Evolutionary conservation across 129 eudicot species (phyloP).

Genomic region (Oenanthe sinensis): DNA sequence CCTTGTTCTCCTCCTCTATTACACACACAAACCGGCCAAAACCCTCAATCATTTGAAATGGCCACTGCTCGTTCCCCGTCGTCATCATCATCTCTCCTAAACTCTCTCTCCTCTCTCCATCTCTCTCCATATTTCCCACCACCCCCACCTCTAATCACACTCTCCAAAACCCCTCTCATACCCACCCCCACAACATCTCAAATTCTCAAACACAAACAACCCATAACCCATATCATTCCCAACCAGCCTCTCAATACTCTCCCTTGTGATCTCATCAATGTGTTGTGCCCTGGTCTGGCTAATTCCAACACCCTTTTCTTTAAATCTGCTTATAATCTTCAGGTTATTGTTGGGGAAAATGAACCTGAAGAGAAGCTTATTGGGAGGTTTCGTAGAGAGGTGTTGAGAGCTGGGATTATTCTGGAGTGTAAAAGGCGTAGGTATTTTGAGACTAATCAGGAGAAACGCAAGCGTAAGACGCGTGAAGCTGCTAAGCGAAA

Average conservation of each 20-base stretch:
- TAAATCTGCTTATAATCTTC: conserved; percentile 50
- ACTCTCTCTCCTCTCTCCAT: conserved; percentile 28
- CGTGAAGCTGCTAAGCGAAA: conserved; percentile 58
- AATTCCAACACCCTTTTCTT: conserved; percentile 29
- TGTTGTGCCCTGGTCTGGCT: conserved; percentile 27
- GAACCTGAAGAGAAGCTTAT: conserved; percentile 47
- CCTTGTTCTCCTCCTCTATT: neutral
- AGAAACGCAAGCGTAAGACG: conserved; percentile 47
- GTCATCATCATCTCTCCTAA: conserved; percentile 13
- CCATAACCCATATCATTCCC: conserved; percentile 14
- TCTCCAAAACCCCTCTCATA: neutral
- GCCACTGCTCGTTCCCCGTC: neutral
- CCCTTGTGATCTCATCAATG: conserved; percentile 16
- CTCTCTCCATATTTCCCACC: conserved; percentile 13
- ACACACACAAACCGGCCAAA: neutral
- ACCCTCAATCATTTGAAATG: conserved; percentile 1
- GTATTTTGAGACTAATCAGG: conserved; percentile 44
- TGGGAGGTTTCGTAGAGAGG: conserved; percentile 43
- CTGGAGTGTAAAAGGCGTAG: conserved; percentile 50
- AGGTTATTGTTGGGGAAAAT: conserved; percentile 34
- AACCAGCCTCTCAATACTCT: neutral
- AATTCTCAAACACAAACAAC: conserved; percentile 14
- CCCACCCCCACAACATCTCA: neutral
- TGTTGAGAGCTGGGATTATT: conserved; percentile 33
- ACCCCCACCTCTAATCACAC: neutral